These are phyloP conservation scores for Pleurotus tuoliensis DNA, from an alignment of 768 basidiomycete species.

Conservation along the genomic window DNA sequence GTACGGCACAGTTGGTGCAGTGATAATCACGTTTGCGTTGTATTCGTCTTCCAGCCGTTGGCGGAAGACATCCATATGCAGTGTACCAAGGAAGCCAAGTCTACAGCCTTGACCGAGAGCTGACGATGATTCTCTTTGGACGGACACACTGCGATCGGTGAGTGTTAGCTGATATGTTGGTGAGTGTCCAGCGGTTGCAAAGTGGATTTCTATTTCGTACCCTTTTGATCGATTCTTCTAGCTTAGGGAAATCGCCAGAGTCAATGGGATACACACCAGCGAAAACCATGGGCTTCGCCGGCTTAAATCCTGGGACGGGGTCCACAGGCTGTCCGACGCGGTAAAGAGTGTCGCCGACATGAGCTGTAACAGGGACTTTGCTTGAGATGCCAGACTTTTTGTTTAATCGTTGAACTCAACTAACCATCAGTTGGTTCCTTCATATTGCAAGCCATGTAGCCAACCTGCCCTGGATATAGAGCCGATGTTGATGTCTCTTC, in stretches of 20 bases:
- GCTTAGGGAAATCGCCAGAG: conserved; percentile 83
- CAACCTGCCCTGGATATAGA: conserved; percentile 78
- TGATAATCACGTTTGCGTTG: conserved; percentile 90
- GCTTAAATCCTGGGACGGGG: conserved; percentile 88
- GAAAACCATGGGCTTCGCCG: conserved; percentile 94
- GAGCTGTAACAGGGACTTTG: conserved; percentile 44
- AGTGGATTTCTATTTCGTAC: conserved; percentile 37
- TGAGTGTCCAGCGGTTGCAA: conserved; percentile 6
- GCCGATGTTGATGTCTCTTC: conserved; percentile 74
- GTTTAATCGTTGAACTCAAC: not conserved
- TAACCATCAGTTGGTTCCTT: conserved; percentile 92
- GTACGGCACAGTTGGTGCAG: conserved; percentile 94
- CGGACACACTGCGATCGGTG: conserved; percentile 84
- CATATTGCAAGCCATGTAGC: conserved; percentile 94
- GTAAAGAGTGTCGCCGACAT: conserved; percentile 92
- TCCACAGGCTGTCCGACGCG: conserved; percentile 69
- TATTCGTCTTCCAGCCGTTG: conserved; percentile 98
- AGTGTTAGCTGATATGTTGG: conserved; percentile 58
- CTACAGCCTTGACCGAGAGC: conserved; percentile 95
- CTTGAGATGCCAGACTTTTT: not conserved
- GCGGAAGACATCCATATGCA: conserved; percentile 96
- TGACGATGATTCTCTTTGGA: conserved; percentile 88
- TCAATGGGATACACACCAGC: conserved; percentile 95
- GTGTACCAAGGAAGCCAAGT: conserved; percentile 90
- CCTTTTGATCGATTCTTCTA: conserved; percentile 93